phyloP scores from a whole-genome alignment of 257 asterid genomes.

The Lantana camara region DNA sequence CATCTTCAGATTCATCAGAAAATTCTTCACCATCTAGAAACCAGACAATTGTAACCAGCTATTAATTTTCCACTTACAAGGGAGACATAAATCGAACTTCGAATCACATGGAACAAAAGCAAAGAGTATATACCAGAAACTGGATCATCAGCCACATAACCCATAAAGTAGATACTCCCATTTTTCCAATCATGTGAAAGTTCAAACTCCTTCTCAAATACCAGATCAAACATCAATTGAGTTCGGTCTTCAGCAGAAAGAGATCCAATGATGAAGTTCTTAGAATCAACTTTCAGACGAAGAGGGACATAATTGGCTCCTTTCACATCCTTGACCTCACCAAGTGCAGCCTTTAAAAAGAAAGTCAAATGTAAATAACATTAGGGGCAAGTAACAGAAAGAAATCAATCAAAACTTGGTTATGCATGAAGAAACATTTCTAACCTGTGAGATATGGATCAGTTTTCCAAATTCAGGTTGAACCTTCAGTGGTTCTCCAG shows the following conservation, averaged over 20 bases:
- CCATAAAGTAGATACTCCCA: slow-evolving; percentile 65
- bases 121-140: slow-evolving; percentile 23
- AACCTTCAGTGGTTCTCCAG: slow-evolving; percentile 54
- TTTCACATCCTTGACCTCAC: slow-evolving; percentile 60
- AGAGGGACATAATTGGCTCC: slow-evolving; percentile 45
- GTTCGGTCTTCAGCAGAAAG: slow-evolving; percentile 56
- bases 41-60: background rate
- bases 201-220: slow-evolving; percentile 68
- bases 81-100: background rate
- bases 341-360: slow-evolving; percentile 57
- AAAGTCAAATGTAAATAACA: background rate
- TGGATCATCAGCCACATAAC: slow-evolving; percentile 50
- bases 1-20: slow-evolving; percentile 35
- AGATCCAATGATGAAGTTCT: slow-evolving; percentile 49
- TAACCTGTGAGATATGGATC: slow-evolving; percentile 78
- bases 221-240: slow-evolving; percentile 69
- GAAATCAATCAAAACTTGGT: background rate
- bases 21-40: slow-evolving; percentile 27
- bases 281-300: slow-evolving; percentile 42
- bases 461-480: slow-evolving; percentile 40
- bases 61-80: background rate
- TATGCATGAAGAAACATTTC: background rate
- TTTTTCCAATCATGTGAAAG: slow-evolving; percentile 57
- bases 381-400: background rate
- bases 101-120: background rate